These are phyloP conservation scores for Lepidium africanum DNA, from an alignment of 345 rosid genomes.

Conservation along the genomic window DNA sequence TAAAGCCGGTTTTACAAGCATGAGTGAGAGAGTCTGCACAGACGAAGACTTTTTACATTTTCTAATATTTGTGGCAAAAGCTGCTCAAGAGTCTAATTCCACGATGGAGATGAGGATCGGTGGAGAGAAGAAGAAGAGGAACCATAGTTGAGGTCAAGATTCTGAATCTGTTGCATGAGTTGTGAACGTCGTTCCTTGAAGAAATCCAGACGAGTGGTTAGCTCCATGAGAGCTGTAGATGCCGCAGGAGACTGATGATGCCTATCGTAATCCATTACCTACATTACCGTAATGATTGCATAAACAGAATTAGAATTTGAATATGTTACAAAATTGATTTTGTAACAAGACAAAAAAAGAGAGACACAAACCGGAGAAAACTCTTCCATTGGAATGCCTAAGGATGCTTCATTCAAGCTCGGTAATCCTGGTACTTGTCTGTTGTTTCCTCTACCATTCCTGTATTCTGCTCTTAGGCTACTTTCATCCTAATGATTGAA, in stretches of 20 bases:
- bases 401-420: conserved; percentile 18
- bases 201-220: conserved; percentile 88
- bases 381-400: conserved; percentile 28
- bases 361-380: conserved; percentile 19
- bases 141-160: conserved; percentile 81
- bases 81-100: conserved; percentile 41
- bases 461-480: conserved; percentile 56
- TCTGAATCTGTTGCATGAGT: conserved; percentile 93
- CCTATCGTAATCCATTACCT: conserved; percentile 43
- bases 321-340: neutral
- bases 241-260: conserved; percentile 47
- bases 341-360: neutral
- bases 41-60: neutral
- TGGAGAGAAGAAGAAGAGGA: conserved; percentile 53
- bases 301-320: neutral
- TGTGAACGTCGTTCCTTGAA: conserved; percentile 97
- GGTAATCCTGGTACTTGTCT: conserved; percentile 48
- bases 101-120: conserved; percentile 77
- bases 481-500: conserved; percentile 41
- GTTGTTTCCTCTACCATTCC: conserved; percentile 69
- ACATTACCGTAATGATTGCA: conserved; percentile 2
- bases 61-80: neutral
- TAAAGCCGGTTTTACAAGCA: conserved; percentile 24
- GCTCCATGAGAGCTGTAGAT: conserved; percentile 79
- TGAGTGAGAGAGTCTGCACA: neutral